Evolutionary conservation across 306 rosid genomes (phyloP).

Genomic region (Ormosia emarginata): DNA sequence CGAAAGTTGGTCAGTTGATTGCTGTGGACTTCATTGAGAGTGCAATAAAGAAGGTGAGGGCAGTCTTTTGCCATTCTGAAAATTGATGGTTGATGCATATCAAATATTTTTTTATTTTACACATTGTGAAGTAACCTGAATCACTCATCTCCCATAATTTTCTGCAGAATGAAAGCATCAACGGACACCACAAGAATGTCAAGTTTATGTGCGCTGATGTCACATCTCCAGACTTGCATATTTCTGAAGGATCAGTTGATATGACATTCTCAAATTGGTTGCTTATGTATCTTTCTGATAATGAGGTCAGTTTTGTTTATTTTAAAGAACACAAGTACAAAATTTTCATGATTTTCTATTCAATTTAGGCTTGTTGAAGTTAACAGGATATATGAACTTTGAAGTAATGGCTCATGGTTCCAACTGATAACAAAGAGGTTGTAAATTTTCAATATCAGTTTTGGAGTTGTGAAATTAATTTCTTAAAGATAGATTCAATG

Average conservation of each 20-base stretch:
- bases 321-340: background rate
- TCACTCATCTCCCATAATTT: background rate
- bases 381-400: background rate
- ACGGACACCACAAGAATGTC: slow-evolving; percentile 77
- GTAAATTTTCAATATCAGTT: background rate
- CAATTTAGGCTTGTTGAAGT: background rate
- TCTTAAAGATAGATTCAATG: background rate
- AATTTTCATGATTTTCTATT: background rate
- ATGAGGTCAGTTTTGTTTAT: slow-evolving; percentile 54
- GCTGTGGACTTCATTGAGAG: slow-evolving; percentile 88
- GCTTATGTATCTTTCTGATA: slow-evolving; percentile 92
- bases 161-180: slow-evolving; percentile 71
- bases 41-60: slow-evolving; percentile 77
- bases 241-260: slow-evolving; percentile 73
- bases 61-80: background rate
- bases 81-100: background rate
- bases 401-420: background rate
- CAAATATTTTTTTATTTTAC: background rate
- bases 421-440: background rate
- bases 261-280: slow-evolving; percentile 93
- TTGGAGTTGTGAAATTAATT: background rate
- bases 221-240: slow-evolving; percentile 59
- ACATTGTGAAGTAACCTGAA: background rate
- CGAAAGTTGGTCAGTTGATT: slow-evolving; percentile 74
- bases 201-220: slow-evolving; percentile 92